Evolutionary conservation across 2,329 filamentous ascomycete species (phyloP), one percentile per base, ranked within the genome.

Genomic region (Basipetospora chlamydospora): DNA sequence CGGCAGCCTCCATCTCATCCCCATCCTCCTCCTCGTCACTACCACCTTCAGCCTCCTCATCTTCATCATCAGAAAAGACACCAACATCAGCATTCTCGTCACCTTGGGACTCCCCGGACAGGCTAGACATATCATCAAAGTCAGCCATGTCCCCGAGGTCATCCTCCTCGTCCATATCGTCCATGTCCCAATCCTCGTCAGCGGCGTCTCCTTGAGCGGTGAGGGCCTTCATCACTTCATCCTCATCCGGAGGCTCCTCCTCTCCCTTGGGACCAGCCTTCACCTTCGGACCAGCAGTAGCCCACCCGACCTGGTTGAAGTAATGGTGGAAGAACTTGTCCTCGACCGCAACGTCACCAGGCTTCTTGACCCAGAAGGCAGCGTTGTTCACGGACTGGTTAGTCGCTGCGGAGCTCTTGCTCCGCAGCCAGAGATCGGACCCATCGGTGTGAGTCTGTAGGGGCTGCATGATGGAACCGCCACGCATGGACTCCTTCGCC

Each of bases 291-390:
- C 64, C 60, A 52, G 79, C 71, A 39, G 55, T 54, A 35, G 67
- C 61, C 56, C 77, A 85, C 43, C 76, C 75, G 38, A 82, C 60
- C 42, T 78, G 73, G 41, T 74, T 78, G 60, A 98, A 98, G 71
- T 98, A 98, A 46, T 85, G 78, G 57, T 98, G 90, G 73, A 98
- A 98, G 73, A 98, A 98, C 26, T 86, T 82, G 53, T 98, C 90
- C 45, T 98, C 87, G 1, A 77, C 84, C 3, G 81, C 77, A 30
- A 98, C 80, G 37, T 96, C 78, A 44, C 85, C 78, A n/a, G 72
- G 67, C 61, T 85, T 87, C 71, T 84, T 85, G 49, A 78, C 79
- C 84, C 86, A 94, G 66, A 98, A 98, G 3, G 74, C 66, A 43
- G 92, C 81, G 1, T 80, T 80, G 58, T 98, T 98, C 56, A 98